Base-by-base conservation (phyloP, 768 basidiomycete species). In the Symmetrospora coprosmae region DNA sequence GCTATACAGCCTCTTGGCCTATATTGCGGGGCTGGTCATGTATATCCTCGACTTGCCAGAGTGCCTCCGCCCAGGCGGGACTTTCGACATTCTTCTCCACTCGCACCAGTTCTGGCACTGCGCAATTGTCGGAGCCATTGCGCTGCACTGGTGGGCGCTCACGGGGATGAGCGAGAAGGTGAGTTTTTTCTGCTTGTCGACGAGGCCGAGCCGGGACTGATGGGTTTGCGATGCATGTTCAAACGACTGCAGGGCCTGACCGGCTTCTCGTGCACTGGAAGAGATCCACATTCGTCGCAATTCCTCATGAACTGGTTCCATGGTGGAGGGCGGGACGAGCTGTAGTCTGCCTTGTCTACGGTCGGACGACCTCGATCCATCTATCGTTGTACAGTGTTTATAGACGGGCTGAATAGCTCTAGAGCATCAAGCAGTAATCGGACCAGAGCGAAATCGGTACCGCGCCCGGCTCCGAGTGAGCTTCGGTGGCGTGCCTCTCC, bases 41-140 rank as follows among this genome's bases (percentile, higher is more conserved):
- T 63, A 63, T 30, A 47, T 34, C 33, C 16, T 33, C 34, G 41
- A 63, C 27, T 58, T 63, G 21, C 62, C 62, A 8, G 62, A 63
- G 34, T 45, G 21, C 31, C 27, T 63, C 1, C 62, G 62, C 25
- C 62, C 62, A 16, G 62, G 62, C 8, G 58, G 58, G 13, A 14
- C 50, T 7, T 63, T 63, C 35, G 62, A 63, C 37, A 59, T 34
- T 27, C n/a, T 63, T 19, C 21, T 21, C 4, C 62, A 63, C 23
- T 19, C 17, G 4, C 62, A 63, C 39, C 62, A 63, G 33, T 63
- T 63, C 19, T 63, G 62, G 62, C 50, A 48, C 28, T 41, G 28
- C 27, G 41, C 62, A 2, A 47, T 63, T 17, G 56, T 61, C 27
- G 50, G 34, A 19, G 60, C 60, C 19, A 52, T 43, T 25, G 60